Evolutionary conservation across 192 early-diverging fungal species (phyloP).

Genomic region (Helicostylum pulchrum): DNA sequence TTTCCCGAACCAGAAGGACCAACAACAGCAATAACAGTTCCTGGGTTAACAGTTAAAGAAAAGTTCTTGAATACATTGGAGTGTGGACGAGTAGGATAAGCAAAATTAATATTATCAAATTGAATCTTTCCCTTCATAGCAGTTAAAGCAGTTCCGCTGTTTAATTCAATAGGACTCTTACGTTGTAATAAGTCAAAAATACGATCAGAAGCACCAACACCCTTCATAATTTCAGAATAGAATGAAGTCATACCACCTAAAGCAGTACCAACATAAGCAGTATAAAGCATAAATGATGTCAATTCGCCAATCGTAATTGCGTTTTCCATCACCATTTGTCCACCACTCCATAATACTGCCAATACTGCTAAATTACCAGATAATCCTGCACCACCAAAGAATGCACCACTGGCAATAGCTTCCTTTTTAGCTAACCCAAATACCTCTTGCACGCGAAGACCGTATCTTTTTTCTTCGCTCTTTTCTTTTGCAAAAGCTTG

Average conservation of each 20-base stretch:
- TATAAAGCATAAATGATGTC: constrained; percentile 66
- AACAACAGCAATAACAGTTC: constrained; percentile 50
- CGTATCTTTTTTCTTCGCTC: constrained; percentile 46
- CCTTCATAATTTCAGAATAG: constrained; percentile 74
- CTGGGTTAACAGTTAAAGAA: constrained; percentile 50
- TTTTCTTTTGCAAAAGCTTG: constrained; percentile 65
- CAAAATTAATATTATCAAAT: constrained; percentile 60
- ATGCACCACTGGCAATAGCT: constrained; percentile 56
- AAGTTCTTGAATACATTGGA: constrained; percentile 52
- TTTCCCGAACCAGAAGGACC: constrained; percentile 65
- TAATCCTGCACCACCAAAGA: constrained; percentile 63
- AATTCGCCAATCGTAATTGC: constrained; percentile 63
- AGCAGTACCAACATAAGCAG: constrained; percentile 61
- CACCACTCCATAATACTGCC: constrained; percentile 62
- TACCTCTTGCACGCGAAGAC: constrained; percentile 34
- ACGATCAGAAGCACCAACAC: constrained; percentile 58
- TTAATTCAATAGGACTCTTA: constrained; percentile 23
- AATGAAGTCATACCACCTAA: constrained; percentile 56
- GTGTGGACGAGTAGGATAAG: constrained; percentile 64
- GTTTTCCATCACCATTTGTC: constrained; percentile 58
- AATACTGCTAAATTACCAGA: constrained; percentile 61
- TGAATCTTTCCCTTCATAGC: constrained; percentile 44
- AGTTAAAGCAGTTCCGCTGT: constrained; percentile 16
- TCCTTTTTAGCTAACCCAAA: constrained; percentile 30
- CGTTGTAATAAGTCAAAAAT: constrained; percentile 59